phyloP scores from a whole-genome alignment of 805 yeast genomes.

The Schwanniomyces vanrijiae region DNA sequence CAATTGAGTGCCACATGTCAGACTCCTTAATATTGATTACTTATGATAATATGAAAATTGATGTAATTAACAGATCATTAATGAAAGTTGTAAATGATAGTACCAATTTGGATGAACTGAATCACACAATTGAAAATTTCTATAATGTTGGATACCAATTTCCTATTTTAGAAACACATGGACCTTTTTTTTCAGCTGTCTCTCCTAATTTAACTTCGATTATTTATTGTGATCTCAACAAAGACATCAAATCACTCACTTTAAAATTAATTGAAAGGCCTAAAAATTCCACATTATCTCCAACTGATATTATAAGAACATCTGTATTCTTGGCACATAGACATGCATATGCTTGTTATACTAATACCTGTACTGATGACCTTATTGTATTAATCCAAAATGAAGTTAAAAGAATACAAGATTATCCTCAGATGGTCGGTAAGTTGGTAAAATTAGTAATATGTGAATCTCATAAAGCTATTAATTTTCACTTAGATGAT shows the following conservation, averaged over 20 bases:
- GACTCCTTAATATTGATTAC: conserved; percentile 42
- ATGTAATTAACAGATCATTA: conserved; percentile 40
- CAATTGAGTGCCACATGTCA: conserved; percentile 32
- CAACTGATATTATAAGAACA: conserved; percentile 38
- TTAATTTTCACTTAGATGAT: conserved; percentile 65
- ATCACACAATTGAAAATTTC: conserved; percentile 34
- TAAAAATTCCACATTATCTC: conserved; percentile 11
- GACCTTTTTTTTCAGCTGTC: conserved; percentile 37
- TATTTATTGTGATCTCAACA: conserved; percentile 22
- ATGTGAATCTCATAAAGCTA: conserved; percentile 71
- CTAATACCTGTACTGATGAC: conserved; percentile 69
- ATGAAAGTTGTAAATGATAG: conserved; percentile 20
- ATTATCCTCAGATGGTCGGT: conserved; percentile 8
- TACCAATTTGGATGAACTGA: not conserved
- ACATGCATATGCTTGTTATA: conserved; percentile 71
- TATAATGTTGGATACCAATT: conserved; percentile 57
- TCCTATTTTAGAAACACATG: conserved; percentile 20
- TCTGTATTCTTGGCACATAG: conserved; percentile 63
- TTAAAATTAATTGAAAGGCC: conserved; percentile 21
- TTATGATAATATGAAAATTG: conserved; percentile 46
- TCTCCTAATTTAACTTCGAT: conserved; percentile 54
- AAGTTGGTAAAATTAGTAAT: conserved; percentile 44
- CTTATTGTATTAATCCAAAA: conserved; percentile 54
- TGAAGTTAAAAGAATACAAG: conserved; percentile 34
- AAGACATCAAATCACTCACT: conserved; percentile 11